These are phyloP conservation scores for Endotrypanum monterogeii DNA, from an alignment of 208 protist species.

Conservation along the genomic window DNA sequence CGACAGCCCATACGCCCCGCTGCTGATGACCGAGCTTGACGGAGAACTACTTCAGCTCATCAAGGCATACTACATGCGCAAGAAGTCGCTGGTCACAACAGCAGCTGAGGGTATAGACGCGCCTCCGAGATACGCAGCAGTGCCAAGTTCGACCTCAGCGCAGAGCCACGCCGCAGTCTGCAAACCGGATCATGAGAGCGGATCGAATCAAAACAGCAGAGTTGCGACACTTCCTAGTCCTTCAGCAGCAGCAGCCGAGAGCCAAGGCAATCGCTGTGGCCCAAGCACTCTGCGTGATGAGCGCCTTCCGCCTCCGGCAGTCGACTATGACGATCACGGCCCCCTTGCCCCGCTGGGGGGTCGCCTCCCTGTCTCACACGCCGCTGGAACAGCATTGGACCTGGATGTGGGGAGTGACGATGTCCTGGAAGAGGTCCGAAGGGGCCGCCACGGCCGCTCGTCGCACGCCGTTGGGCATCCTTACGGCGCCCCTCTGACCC, in stretches of 20 bases:
- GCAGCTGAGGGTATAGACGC: background rate
- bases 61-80: constrained; percentile 46
- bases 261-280: background rate
- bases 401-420: background rate
- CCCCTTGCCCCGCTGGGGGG: background rate
- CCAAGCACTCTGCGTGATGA: background rate
- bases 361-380: background rate
- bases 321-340: background rate
- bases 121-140: background rate
- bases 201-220: background rate
- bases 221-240: background rate
- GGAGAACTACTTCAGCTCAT: constrained; percentile 49
- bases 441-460: background rate
- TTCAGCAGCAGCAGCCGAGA: background rate
- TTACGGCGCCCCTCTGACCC: background rate
- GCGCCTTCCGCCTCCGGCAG: background rate
- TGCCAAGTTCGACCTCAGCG: background rate
- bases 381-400: background rate
- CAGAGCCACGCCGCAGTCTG: background rate
- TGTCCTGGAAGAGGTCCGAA: background rate
- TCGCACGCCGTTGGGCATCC: background rate
- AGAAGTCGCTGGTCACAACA: constrained; percentile 3
- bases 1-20: constrained; percentile 7
- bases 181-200: background rate
- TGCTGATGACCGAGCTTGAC: constrained; percentile 47